Evolutionary conservation across 257 asterid species (phyloP), one percentile per base, ranked within the genome.

Genomic region (Solanum sparsipilum): DNA sequence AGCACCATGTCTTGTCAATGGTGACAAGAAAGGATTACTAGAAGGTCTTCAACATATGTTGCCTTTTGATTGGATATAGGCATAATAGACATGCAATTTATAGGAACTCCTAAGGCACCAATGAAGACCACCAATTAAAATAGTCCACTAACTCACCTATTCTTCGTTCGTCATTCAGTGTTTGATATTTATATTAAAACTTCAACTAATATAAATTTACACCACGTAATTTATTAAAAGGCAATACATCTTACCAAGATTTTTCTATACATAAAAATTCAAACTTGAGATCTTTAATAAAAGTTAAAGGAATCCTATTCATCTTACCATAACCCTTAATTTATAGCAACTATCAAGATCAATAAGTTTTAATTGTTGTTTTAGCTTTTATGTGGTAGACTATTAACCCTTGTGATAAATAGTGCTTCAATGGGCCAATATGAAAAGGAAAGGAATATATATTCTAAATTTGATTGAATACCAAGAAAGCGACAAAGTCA

Each of bases 71-170:
- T 76, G 84, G 84, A 38, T 38, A 38, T 32, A 3, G 29, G 8
- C 25, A n/a, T 86, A 10, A n/a, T 86, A 10, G 83, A 67, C 48
- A 67, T 68, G 52, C 60, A 68, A 13, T 52, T 82, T 23, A 34
- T 32, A 1, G 31, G 3, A n/a, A 44, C 34, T 23, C 87, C 84
- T 25, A 39, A 48, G 56, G 52, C 34, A 72, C 48, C 68, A 44
- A 29, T 36, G 52, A 38, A 13, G 32, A 88, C 89, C 87, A 65
- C 52, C 21, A 1, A 31, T 7, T 71, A 71, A 84, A 46, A 36
- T 60, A 23, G 39, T 29, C 83, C 92, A 90, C 88, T 83, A 86
- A 74, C 16, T 36, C 65, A 86, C 86, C 87, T 11, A 85, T 89
- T 88, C 74, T 38, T 25, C 6, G 27, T 25, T 36, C 7, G 27